Percentiles rank a stretch among this genome's conserved stretches.
Evolutionary conservation across 495 filamentous ascomycete genomes (phyloP).

Genomic region (Talaromyces borbonicus): DNA sequence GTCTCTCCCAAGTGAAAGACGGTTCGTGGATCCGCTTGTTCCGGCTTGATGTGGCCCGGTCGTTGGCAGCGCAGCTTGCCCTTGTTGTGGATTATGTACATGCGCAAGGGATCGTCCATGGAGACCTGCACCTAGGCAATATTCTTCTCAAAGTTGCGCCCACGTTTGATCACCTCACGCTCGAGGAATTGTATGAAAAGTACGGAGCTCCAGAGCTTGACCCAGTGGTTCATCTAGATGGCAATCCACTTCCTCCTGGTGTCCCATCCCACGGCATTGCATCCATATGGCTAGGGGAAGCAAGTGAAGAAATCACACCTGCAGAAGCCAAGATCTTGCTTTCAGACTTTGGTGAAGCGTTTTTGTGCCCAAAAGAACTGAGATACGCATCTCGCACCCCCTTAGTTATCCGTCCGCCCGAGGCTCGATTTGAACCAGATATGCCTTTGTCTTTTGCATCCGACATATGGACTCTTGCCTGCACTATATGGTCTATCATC

Average conservation of each 20-base stretch:
- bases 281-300: constrained; percentile 22
- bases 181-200: constrained; percentile 17
- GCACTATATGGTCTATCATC: constrained; percentile 22
- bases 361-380: constrained; percentile 15
- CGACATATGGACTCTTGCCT: constrained; percentile 30
- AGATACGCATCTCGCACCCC: constrained; percentile 22
- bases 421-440: constrained; percentile 20
- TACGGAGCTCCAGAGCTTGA: constrained; percentile 17
- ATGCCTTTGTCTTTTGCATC: constrained; percentile 22
- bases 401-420: constrained; percentile 19
- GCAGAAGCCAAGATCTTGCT: constrained; percentile 24
- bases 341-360: constrained; percentile 30
- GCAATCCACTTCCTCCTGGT: constrained; percentile 14
- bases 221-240: constrained; percentile 16
- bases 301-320: constrained; percentile 17
- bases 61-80: constrained; percentile 29
- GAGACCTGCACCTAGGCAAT: constrained; percentile 25
- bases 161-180: constrained; percentile 14
- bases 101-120: constrained; percentile 23
- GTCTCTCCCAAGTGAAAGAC: constrained; percentile 21
- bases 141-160: constrained; percentile 16
- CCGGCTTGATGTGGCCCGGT: constrained; percentile 29
- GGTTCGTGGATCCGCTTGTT: constrained; percentile 24
- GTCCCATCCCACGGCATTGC: constrained; percentile 15
- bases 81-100: constrained; percentile 23